Conservation (phyloP, 2,329 filamentous ascomycete species). For the Coniella vitis region DNA sequence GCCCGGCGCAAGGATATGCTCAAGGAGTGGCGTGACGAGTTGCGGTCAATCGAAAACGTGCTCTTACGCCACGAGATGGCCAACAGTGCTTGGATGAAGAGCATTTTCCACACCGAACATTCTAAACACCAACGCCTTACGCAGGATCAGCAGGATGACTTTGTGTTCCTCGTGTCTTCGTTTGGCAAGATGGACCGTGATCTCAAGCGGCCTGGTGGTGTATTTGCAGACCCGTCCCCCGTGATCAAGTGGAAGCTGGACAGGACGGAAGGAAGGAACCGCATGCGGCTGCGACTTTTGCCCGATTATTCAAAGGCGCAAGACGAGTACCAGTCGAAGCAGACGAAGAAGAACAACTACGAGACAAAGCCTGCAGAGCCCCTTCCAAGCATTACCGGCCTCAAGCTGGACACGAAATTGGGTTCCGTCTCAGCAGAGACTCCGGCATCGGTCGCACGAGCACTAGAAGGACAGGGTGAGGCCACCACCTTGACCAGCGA, state of each 20-base stretch:
- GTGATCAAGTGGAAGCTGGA: constrained; percentile 83
- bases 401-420: constrained; percentile 22
- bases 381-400: constrained; percentile 15
- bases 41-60: constrained; percentile 60
- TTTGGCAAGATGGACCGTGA: constrained; percentile 76
- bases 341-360: constrained; percentile 19
- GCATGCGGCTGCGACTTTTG: constrained; percentile 84
- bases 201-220: constrained; percentile 69
- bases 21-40: constrained; percentile 70
- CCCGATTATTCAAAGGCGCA: constrained; percentile 65
- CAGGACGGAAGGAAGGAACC: constrained; percentile 88
- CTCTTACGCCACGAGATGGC: constrained; percentile 78
- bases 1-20: constrained; percentile 75
- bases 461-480: constrained; percentile 11
- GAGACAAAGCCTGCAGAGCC: constrained; percentile 17
- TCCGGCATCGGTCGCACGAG: constrained; percentile 5
- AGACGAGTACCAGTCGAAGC: constrained; percentile 78
- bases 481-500: constrained; percentile 15
- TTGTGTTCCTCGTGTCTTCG: constrained; percentile 66
- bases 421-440: constrained; percentile 15
- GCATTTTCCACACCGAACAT: constrained; percentile 87
- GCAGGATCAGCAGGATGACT: constrained; percentile 91
- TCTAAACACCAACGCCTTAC: constrained; percentile 82
- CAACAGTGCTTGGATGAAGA: constrained; percentile 88
- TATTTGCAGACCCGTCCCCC: constrained; percentile 58